Base-by-base conservation (phyloP, 352 stramenopile species). In the Globisporangium yorkense region DNA sequence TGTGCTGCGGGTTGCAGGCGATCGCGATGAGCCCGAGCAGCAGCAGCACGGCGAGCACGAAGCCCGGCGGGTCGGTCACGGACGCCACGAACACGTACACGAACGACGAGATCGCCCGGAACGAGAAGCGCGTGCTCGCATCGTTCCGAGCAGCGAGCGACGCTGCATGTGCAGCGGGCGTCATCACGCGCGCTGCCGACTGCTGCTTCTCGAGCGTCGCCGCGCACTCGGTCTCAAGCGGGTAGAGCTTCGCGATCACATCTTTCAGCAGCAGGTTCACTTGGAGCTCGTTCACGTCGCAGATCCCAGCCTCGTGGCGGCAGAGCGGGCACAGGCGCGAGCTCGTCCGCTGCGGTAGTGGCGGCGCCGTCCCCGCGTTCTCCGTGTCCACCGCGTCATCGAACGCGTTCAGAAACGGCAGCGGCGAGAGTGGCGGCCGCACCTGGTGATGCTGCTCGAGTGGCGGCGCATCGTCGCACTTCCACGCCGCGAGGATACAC, bases 41-140 rank as follows among this genome's bases (percentile, higher is more conserved):
- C 55, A 92, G 60, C 43, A 92, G 62, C 43, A 88, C 73, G 0
- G 81, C 81, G n/a, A 92, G 66, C 48, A 89, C 71, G 51, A 89
- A 92, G 27, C 81, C 81, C 3, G 81, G 81, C 16, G 81, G 81
- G 45, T 89, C 74, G 3, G 81, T 87, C 18, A 92, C 58, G 4
- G 77, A 88, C 29, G 81, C 81, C 20, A 79, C 63, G 52, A 67
- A 91, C 20, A 91, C 77, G 63, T 84, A 91, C 16, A 86, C 66
- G 39, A 91, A 85, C 16, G 81, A 91, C 51, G 75, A 80, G 53
- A 79, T 70, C 41, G 78, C 87, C 15, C 80, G 80, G 35, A 84
- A 67, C 62, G 62, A 80, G n/a, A 67, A 61, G 24, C 62, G 63
- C 24, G 51, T 4, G 12, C 41, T 31, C 5, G 52, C n/a, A 10